Evolutionary conservation across 1,284 basidiomycete genomes (phyloP).

Genomic region (Paramarasmius palmivorus): DNA sequence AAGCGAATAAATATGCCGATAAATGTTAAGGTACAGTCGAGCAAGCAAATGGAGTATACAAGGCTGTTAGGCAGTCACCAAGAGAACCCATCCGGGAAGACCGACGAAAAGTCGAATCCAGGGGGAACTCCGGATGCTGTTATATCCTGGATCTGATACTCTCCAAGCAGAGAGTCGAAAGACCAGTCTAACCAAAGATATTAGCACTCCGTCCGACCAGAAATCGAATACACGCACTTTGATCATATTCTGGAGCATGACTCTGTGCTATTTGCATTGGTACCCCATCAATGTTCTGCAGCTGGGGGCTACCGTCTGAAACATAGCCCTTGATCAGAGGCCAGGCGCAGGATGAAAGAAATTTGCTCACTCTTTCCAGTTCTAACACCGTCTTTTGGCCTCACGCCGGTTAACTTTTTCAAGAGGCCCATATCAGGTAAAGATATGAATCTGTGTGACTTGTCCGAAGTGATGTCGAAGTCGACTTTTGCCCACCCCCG

Average conservation of each 20-base stretch:
- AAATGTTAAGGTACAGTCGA: no score
- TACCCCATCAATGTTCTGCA: no score
- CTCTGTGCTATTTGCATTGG: not conserved
- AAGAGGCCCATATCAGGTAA: conserved; percentile 9
- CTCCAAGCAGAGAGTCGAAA: conserved; percentile 5
- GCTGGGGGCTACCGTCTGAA: no score
- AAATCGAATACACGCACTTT: not conserved
- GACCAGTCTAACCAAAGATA: conserved; percentile 4
- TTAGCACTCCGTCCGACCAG: not conserved
- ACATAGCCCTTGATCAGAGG: no score
- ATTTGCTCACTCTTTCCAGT: not conserved
- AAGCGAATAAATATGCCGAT: no score
- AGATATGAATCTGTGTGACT: conserved; percentile 6
- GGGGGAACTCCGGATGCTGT: conserved; percentile 6
- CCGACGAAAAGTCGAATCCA: conserved; percentile 8
- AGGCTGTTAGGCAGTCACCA: conserved; percentile 1
- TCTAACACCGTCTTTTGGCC: not conserved
- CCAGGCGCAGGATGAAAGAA: not conserved
- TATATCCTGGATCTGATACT: conserved; percentile 9
- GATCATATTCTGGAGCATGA: not conserved
- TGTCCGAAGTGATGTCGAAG: conserved; percentile 5
- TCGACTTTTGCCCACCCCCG: conserved; percentile 11
- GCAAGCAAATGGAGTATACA: no score
- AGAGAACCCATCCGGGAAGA: conserved; percentile 8
- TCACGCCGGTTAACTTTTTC: not conserved